A percentile compares a stretch with the other conserved stretches of the same genome.
These are phyloP conservation scores for Cenococcum geophilum DNA, from an alignment of 495 filamentous ascomycete species.

Conservation along the genomic window DNA sequence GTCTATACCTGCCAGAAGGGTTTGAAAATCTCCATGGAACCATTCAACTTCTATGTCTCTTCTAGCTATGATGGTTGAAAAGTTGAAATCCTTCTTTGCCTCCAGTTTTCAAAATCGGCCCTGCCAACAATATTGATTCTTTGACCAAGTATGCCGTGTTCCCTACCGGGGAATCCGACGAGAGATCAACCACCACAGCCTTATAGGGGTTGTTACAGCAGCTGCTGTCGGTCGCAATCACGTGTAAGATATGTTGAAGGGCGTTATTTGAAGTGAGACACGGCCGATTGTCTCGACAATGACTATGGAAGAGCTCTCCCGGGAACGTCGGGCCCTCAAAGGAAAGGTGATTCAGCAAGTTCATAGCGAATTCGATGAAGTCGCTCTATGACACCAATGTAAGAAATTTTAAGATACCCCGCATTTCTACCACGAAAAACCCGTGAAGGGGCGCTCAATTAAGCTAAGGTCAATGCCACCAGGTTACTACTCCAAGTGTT, in stretches of 20 bases:
- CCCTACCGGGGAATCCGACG: constrained; percentile 54
- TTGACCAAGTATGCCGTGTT: constrained; percentile 74
- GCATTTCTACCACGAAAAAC: constrained; percentile 71
- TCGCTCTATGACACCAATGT: constrained; percentile 72
- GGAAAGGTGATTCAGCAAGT: constrained; percentile 70
- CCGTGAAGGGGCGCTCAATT: constrained; percentile 75
- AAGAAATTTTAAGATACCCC: constrained; percentile 76
- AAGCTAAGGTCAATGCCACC: constrained; percentile 74
- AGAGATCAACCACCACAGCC: constrained; percentile 31
- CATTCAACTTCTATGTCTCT: constrained; percentile 41
- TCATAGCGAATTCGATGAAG: constrained; percentile 65
- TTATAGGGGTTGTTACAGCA: constrained; percentile 32
- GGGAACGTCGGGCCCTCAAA: constrained; percentile 74
- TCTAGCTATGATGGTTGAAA: constrained; percentile 57
- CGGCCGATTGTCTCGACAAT: constrained; percentile 69
- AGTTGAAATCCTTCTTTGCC: constrained; percentile 70
- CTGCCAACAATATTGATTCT: constrained; percentile 57
- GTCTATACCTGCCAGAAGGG: constrained; percentile 37
- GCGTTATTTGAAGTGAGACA: constrained; percentile 83
- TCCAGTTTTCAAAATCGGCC: constrained; percentile 80
- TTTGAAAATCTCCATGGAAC: constrained; percentile 56
- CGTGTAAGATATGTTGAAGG: constrained; percentile 79
- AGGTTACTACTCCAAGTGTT: too few species aligned
- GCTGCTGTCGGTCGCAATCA: constrained; percentile 47
- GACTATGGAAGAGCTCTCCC: constrained; percentile 86